Evolutionary conservation across 2,329 filamentous ascomycete genomes (phyloP).

Genomic region (Paradendryphiella salina): DNA sequence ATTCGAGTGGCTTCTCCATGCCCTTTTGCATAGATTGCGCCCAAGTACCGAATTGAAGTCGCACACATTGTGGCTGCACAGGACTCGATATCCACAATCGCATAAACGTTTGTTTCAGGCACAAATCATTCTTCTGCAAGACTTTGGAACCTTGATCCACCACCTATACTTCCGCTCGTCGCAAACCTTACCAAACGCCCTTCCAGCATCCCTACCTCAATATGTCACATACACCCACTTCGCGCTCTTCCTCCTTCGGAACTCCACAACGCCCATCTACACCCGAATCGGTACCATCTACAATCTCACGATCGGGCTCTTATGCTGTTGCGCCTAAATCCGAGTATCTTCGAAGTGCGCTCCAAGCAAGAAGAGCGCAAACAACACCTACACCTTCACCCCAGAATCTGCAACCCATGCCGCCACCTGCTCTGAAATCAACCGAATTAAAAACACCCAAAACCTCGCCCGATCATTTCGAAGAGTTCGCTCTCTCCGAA

Average conservation of each 20-base stretch:
- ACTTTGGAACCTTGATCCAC: neutral
- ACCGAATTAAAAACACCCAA: conserved; percentile 9
- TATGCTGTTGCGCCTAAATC: conserved; percentile 37
- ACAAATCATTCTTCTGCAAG: conserved; percentile 8
- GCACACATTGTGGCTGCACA: conserved; percentile 9
- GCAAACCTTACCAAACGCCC: neutral
- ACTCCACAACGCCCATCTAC: conserved; percentile 22
- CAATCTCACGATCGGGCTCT: conserved; percentile 19
- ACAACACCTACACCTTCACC: conserved; percentile 21
- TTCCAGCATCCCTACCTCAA: conserved; percentile 4
- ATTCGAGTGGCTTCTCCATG: neutral
- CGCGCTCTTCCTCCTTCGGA: conserved; percentile 22
- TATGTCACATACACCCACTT: conserved; percentile 33
- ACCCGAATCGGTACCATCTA: conserved; percentile 17
- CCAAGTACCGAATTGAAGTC: neutral
- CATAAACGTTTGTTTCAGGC: conserved; percentile 5
- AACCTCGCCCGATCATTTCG: conserved; percentile 24
- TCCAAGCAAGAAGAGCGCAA: conserved; percentile 39
- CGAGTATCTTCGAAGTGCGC: conserved; percentile 39
- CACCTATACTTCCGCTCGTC: conserved; percentile 1
- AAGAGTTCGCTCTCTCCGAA: conserved; percentile 38
- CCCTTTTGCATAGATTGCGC: conserved; percentile 1
- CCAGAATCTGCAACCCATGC: conserved; percentile 8
- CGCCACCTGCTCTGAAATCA: conserved; percentile 8
- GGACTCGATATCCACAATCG: conserved; percentile 6